Percentiles rank a stretch among this genome's conserved stretches.
phyloP scores from a whole-genome alignment of 148 eudicot species.

The Euryodendron excelsum region DNA sequence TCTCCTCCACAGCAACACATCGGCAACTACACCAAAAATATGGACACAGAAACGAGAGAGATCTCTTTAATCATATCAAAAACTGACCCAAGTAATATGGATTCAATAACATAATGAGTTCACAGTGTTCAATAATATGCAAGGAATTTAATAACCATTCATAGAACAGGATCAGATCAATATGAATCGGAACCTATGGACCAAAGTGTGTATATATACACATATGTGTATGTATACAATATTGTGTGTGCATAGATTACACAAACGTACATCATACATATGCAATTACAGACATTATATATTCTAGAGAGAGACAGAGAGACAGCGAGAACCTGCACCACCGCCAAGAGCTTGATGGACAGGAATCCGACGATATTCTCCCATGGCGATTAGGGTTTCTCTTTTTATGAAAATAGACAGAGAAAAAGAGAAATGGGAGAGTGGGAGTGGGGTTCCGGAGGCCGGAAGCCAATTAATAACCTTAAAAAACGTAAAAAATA shows the following conservation, averaged over 20 bases:
- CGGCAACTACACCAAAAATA: slow-evolving; percentile 58
- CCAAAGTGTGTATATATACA: too few relatives aligned
- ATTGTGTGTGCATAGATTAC: neutral
- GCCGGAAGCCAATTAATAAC: too few relatives aligned
- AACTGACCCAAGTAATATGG: neutral
- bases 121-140: too few relatives aligned
- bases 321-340: slow-evolving; percentile 56
- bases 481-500: too few relatives aligned
- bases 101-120: neutral
- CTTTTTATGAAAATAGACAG: neutral
- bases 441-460: too few relatives aligned
- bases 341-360: slow-evolving; percentile 81
- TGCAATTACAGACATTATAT: neutral
- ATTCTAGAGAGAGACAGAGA: neutral
- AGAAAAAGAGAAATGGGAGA: neutral
- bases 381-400: slow-evolving; percentile 63
- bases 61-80: neutral
- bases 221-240: too few relatives aligned
- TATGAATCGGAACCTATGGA: too few relatives aligned
- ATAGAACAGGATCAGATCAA: slow-evolving; percentile 4
- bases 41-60: neutral
- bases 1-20: slow-evolving; percentile 78
- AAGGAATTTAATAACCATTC: neutral
- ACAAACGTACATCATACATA: neutral
- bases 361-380: slow-evolving; percentile 52